Base-by-base conservation (phyloP, 129 eudicot species). In the Ambrosia trifida region DNA sequence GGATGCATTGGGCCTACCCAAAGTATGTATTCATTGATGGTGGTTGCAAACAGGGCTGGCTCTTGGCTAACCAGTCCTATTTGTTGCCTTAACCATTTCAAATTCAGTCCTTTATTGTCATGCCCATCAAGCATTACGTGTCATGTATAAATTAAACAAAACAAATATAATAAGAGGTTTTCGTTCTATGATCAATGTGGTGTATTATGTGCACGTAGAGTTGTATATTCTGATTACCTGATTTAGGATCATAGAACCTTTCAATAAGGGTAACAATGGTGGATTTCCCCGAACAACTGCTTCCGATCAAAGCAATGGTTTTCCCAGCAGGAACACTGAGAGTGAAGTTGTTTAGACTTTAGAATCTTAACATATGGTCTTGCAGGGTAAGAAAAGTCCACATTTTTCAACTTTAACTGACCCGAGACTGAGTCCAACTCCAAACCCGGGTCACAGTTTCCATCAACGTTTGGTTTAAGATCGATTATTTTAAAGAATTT, bases 41-140 rank as follows among this genome's bases (percentile, higher is more conserved):
- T 90, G 79, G 99, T 95, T 54, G 99, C 99, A 81, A 95, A 90
- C 4, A 95, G 82, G 58, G 97, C 97, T 0, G 99, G 99, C 78
- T 95, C 99, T 80, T 95, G 99, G 86, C 97, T 95, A 50, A 95
- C 99, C 12, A 95, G 84, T 50, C 99, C 99, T 43, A 90, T 86
- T 79, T 95, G 99, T 79, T 90, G 89, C 81, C 99, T 81, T 67
- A 95, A 72, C 99, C 99, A 95, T 82, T 82, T 81, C 73, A 95
- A 80, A 78, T 90, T 90, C 56, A 95, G 67, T 65, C 88, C 81
- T 80, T 90, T 90, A 52, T 90, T 88, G 75, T 90, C 96, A 72
- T 90, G 85, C 69, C 99, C 99, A 77, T 94, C 98, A 45, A 94
- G 72, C 76, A 35, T 57, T 61, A 94, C 86, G 79, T 90, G 86